Conservation (phyloP, 2,329 filamentous ascomycete genomes). For the Hypomyces perniciosus region DNA sequence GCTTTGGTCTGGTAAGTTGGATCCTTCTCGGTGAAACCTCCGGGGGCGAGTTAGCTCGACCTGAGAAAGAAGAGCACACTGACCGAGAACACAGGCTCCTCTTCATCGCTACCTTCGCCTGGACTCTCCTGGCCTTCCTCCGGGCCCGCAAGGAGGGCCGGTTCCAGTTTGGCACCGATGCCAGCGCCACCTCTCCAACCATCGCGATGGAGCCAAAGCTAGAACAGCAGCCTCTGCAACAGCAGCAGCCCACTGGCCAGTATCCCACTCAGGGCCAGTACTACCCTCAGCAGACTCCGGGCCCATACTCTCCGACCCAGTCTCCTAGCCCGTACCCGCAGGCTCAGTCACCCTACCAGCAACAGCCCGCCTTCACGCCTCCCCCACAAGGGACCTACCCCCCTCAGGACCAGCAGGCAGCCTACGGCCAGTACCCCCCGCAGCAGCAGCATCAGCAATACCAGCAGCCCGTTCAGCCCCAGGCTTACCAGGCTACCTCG, state of each 20-base stretch:
- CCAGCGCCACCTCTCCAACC: slow-evolving; percentile 16
- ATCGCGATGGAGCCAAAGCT: slow-evolving; percentile 31
- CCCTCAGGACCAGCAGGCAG: slow-evolving; percentile 19
- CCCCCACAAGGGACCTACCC: slow-evolving; percentile 18
- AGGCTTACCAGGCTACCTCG: slow-evolving; percentile 2
- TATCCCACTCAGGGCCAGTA: slow-evolving; percentile 18
- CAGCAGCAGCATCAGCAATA: slow-evolving; percentile 22
- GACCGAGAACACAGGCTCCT: slow-evolving; percentile 26
- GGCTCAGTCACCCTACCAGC: slow-evolving; percentile 24
- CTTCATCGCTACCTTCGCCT: slow-evolving; percentile 33
- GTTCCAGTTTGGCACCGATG: slow-evolving; percentile 21
- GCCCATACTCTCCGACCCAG: not conserved
- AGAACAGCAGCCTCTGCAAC: slow-evolving; percentile 20
- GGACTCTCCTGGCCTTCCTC: slow-evolving; percentile 30
- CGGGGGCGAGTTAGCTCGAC: not conserved
- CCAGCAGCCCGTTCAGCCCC: slow-evolving; percentile 14
- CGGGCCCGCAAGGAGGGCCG: slow-evolving; percentile 33
- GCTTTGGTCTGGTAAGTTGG: slow-evolving; percentile 36
- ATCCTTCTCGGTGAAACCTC: not conserved
- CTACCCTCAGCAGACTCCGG: slow-evolving; percentile 14
- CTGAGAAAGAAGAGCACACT: not conserved
- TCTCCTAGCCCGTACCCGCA: slow-evolving; percentile 15
- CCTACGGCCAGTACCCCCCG: slow-evolving; percentile 18
- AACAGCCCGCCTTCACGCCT: slow-evolving; percentile 20
- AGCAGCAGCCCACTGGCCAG: slow-evolving; percentile 15